Percentiles rank a stretch among this genome's conserved stretches.
phyloP scores from a whole-genome alignment of 2,329 filamentous ascomycete species.

The Lasiodiplodia hormozganensis region DNA sequence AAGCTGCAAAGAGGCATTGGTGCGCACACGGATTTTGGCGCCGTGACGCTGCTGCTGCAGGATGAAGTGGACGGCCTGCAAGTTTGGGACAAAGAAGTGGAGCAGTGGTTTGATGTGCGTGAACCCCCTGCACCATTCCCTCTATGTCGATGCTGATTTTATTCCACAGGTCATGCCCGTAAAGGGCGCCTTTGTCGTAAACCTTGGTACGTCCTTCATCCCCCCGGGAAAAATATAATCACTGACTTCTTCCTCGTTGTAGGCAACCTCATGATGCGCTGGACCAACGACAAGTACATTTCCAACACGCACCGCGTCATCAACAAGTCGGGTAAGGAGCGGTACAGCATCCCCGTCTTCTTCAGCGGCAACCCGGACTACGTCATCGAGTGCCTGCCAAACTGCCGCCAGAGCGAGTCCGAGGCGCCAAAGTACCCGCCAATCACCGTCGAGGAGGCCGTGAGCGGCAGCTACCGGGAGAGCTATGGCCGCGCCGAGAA shows the following conservation, averaged over 20 bases:
- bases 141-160: neutral
- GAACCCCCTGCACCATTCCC: too few species aligned
- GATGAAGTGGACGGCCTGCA: conserved; percentile 49
- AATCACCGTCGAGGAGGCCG: conserved; percentile 52
- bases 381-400: conserved; percentile 51
- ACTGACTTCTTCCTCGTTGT: conserved; percentile 37
- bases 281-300: conserved; percentile 52
- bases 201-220: conserved; percentile 40
- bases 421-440: conserved; percentile 50
- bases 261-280: conserved; percentile 51
- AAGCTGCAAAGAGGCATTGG: conserved; percentile 50
- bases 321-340: conserved; percentile 47
- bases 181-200: conserved; percentile 39
- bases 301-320: conserved; percentile 53
- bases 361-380: conserved; percentile 55
- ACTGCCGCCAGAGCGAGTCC: conserved; percentile 45
- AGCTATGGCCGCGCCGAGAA: conserved; percentile 53
- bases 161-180: conserved; percentile 30
- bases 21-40: conserved; percentile 54
- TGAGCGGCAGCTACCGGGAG: conserved; percentile 50
- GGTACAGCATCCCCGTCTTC: conserved; percentile 53
- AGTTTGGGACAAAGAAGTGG: conserved; percentile 40
- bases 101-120: conserved; percentile 38
- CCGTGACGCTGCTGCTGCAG: conserved; percentile 51
- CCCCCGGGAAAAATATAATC: conserved; percentile 26